Evolutionary conservation across 306 rosid species (phyloP).

Genomic region (Medicago lupulina): DNA sequence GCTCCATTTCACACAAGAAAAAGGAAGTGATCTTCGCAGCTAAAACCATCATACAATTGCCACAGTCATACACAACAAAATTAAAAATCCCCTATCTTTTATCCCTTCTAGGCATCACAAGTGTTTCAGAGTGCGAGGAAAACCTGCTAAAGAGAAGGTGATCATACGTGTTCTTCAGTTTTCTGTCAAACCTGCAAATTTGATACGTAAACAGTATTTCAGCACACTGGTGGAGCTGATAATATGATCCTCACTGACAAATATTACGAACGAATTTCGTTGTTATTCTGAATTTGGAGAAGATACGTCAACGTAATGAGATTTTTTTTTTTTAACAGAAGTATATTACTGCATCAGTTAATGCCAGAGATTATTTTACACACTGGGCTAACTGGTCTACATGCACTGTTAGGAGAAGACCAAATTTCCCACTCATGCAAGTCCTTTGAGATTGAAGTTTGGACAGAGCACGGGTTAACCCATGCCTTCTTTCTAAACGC

Average conservation of each 20-base stretch:
- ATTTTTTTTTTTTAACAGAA: neutral
- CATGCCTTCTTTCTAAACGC: neutral
- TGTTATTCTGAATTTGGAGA: conserved; percentile 18
- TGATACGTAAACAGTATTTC: conserved; percentile 19
- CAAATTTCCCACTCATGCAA: neutral
- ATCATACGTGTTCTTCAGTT: conserved; percentile 93
- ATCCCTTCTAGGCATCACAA: conserved; percentile 37
- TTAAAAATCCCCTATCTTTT: conserved; percentile 8
- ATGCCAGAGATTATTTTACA: conserved; percentile 12
- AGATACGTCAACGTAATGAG: conserved; percentile 14
- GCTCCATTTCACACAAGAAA: neutral
- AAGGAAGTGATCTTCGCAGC: conserved; percentile 5
- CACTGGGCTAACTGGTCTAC: conserved; percentile 1
- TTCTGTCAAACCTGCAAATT: conserved; percentile 90
- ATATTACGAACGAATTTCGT: conserved; percentile 19
- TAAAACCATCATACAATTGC: conserved; percentile 4
- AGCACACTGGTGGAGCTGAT: conserved; percentile 31
- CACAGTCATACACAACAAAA: neutral
- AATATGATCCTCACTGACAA: conserved; percentile 29
- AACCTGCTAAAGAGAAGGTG: conserved; percentile 98
- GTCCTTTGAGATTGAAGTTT: too few species aligned
- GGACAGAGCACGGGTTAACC: neutral
- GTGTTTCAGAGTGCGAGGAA: conserved; percentile 42
- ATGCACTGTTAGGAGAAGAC: conserved; percentile 27
- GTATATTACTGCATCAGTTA: conserved; percentile 34